These are phyloP conservation scores for Yarrowia keelungensis DNA, from an alignment of 805 yeast genomes.

Conservation along the genomic window DNA sequence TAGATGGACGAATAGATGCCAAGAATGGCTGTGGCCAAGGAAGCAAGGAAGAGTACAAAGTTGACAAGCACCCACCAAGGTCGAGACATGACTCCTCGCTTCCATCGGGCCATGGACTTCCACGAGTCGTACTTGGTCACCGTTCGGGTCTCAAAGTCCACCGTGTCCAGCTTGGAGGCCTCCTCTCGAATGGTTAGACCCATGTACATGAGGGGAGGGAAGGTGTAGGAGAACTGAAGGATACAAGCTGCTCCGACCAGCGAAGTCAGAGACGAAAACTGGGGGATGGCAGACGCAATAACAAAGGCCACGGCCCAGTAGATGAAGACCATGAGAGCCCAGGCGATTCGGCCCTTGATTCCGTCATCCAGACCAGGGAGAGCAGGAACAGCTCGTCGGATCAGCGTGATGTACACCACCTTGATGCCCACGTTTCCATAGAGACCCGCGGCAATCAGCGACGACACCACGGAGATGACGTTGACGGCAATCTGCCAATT, in stretches of 20 bases:
- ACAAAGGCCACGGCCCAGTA: constrained; percentile 55
- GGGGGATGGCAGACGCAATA: constrained; percentile 54
- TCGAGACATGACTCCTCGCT: constrained; percentile 47
- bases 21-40: constrained; percentile 48
- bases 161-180: constrained; percentile 26
- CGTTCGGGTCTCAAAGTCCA: constrained; percentile 4
- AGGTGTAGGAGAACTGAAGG: constrained; percentile 54
- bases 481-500: constrained; percentile 50
- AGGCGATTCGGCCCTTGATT: constrained; percentile 49
- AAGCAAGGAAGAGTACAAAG: constrained; percentile 48
- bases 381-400: constrained; percentile 48
- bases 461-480: constrained; percentile 50
- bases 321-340: constrained; percentile 50
- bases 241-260: constrained; percentile 54
- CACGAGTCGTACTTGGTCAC: constrained; percentile 46
- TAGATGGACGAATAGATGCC: constrained; percentile 47
- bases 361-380: constrained; percentile 47
- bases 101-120: constrained; percentile 51
- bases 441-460: constrained; percentile 54
- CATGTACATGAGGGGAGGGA: constrained; percentile 47
- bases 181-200: constrained; percentile 38
- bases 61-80: constrained; percentile 42
- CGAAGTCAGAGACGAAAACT: constrained; percentile 50
- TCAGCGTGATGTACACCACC: constrained; percentile 52
- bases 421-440: constrained; percentile 56